A percentile compares a stretch with the other conserved stretches of the same genome.
Conservation (phyloP, 225 moss, liverwort and hornwort genomes). For the Thuidium tamariscinum region DNA sequence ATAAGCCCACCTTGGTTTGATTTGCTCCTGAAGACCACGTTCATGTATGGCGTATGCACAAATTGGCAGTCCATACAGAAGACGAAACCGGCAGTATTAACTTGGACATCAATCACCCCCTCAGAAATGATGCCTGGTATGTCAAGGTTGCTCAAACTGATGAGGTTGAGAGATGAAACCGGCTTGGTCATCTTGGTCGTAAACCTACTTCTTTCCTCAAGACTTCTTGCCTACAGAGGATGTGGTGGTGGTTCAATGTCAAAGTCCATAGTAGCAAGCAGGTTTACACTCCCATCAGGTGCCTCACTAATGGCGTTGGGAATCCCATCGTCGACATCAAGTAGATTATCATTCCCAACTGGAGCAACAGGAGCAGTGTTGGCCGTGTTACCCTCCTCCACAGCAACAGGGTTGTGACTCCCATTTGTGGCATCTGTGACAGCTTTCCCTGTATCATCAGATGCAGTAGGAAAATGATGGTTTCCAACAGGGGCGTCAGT, state of each 20-base stretch:
- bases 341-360: background rate
- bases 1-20: background rate
- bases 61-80: conserved; percentile 41
- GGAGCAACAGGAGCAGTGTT: background rate
- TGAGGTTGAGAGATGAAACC: background rate
- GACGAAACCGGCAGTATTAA: conserved; percentile 42
- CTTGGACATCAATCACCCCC: conserved; percentile 36
- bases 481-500: conserved; percentile 5
- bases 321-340: conserved; percentile 1
- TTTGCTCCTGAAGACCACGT: background rate
- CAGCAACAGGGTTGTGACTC: background rate
- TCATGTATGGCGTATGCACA: conserved; percentile 35
- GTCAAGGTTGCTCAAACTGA: conserved; percentile 43
- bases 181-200: conserved; percentile 30
- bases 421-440: conserved; percentile 1
- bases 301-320: background rate
- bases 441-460: background rate
- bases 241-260: conserved; percentile 6
- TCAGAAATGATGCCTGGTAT: conserved; percentile 47
- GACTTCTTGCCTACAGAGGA: conserved; percentile 31
- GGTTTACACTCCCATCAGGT: conserved; percentile 7
- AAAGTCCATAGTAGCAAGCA: conserved; percentile 15
- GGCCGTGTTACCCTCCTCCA: background rate
- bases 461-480: background rate
- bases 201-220: conserved; percentile 40